Percentiles rank a stretch among this genome's conserved stretches.
phyloP scores from a whole-genome alignment of 2,329 filamentous ascomycete species.

The Ilyonectria sp. region DNA sequence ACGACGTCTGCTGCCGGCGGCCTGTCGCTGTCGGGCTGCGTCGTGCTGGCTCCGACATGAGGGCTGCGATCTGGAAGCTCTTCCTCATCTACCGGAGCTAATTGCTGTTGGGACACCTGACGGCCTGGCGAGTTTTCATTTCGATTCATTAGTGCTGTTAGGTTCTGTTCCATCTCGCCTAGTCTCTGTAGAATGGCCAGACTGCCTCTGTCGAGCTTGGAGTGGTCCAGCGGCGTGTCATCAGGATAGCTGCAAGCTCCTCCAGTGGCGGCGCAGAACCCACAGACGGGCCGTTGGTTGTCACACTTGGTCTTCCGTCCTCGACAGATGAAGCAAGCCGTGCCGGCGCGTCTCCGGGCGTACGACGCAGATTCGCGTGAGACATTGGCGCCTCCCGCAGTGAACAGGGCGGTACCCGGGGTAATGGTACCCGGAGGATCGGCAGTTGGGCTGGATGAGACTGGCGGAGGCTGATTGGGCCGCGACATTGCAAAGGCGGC shows the following conservation, averaged over 20 bases:
- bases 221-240: slow-evolving; percentile 33
- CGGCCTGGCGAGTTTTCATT: background rate
- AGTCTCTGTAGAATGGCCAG: slow-evolving; percentile 39
- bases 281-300: slow-evolving; percentile 37
- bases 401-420: background rate
- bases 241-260: slow-evolving; percentile 40
- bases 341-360: slow-evolving; percentile 27
- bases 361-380: slow-evolving; percentile 29
- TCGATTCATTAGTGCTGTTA: slow-evolving; percentile 23
- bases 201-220: slow-evolving; percentile 40
- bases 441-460: background rate
- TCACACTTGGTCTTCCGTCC: slow-evolving; percentile 42
- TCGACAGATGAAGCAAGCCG: slow-evolving; percentile 34
- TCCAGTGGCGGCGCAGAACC: slow-evolving; percentile 38
- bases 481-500: slow-evolving; percentile 7
- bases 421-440: background rate
- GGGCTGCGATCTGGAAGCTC: background rate
- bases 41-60: background rate
- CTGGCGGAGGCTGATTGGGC: background rate
- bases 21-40: slow-evolving; percentile 16
- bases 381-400: background rate
- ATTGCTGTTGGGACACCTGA: background rate
- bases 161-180: slow-evolving; percentile 33
- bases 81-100: background rate
- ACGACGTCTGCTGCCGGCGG: slow-evolving; percentile 32